Conservation (phyloP, 305 asterid genomes). For the Withania somnifera region DNA sequence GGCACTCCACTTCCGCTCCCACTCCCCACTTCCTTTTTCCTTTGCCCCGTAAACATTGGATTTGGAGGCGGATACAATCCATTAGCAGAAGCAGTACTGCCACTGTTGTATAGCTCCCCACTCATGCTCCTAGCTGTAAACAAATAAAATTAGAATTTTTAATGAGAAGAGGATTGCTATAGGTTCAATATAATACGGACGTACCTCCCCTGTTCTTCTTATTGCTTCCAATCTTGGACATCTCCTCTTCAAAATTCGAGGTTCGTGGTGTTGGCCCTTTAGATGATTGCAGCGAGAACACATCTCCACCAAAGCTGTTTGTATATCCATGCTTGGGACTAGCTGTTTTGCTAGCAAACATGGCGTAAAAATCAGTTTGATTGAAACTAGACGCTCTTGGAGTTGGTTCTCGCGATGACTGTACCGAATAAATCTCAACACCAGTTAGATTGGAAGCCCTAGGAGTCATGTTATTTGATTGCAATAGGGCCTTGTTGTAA, state of each 20-base stretch:
- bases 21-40: slow-evolving; percentile 49
- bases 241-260: slow-evolving; percentile 80
- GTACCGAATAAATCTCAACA: slow-evolving; percentile 86
- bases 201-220: slow-evolving; percentile 13
- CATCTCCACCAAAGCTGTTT: slow-evolving; percentile 51
- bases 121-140: slow-evolving; percentile 46
- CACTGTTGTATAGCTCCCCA: slow-evolving; percentile 42
- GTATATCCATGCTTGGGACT: slow-evolving; percentile 73
- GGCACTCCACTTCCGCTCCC: slow-evolving; percentile 13
- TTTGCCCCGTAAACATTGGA: slow-evolving; percentile 53
- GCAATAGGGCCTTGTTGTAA: slow-evolving; percentile 30
- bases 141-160: too few relatives aligned
- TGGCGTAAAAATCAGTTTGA: slow-evolving; percentile 73
- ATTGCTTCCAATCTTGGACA: slow-evolving; percentile 43
- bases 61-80: slow-evolving; percentile 87
- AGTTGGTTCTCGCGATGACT: slow-evolving; percentile 77
- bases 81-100: slow-evolving; percentile 12
- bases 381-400: slow-evolving; percentile 90
- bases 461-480: slow-evolving; percentile 49
- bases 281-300: slow-evolving; percentile 60
- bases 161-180: background rate
- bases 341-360: slow-evolving; percentile 63
- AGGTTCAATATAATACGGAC: background rate
- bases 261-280: slow-evolving; percentile 82
- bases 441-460: slow-evolving; percentile 78